Evolutionary conservation across 2,329 filamentous ascomycete genomes (phyloP), one percentile per base, ranked within the genome.

Genomic region (Didymella segeticola): DNA sequence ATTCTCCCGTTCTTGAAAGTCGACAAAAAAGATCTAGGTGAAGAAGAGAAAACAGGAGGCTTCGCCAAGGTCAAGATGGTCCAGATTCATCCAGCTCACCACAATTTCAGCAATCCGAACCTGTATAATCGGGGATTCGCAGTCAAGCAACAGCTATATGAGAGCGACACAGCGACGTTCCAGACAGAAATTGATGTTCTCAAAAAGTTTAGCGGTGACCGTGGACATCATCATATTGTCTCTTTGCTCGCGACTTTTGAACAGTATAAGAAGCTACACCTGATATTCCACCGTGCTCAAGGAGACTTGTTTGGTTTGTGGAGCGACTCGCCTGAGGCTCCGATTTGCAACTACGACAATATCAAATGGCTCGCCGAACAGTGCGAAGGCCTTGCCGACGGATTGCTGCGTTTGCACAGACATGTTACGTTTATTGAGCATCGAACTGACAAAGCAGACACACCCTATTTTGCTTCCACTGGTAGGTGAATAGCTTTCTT

Each of bases 201-300:
- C 22, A 64, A 53, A 38, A 57, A 46, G 10, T 64, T 64, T 30
- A 60, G 53, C 8, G 58, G 57, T 1, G 42, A 23, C 14, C 20
- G 37, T 9, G 41, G 46, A 8, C 61, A 66, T 26, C 14, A 26
- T 1, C 60, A 66, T 19, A 48, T 64, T 2, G 51, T 66, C 0
- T 57, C 56, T 3, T 43, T 66, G 2, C 36, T 66, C 1, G 63
- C 60, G 6, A 64, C 59, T 0, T 66, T 57, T 22, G 56, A 61
- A n/a, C 63, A 66, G 20, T 47, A 31, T 15, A 42, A 53, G 10
- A 60, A 58, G 15, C 56, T 55, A 4, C 49, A 66, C 33, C 15
- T 66, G 5, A 50, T 66, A 2, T 64, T 66, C 27, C 45, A 62
- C 15, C 54, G 60, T 2, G 63, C 63, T 0, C 45, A 63, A 17